Evolutionary conservation across 352 stramenopile species (phyloP).

Genomic region (Phytophthora pistaciae): DNA sequence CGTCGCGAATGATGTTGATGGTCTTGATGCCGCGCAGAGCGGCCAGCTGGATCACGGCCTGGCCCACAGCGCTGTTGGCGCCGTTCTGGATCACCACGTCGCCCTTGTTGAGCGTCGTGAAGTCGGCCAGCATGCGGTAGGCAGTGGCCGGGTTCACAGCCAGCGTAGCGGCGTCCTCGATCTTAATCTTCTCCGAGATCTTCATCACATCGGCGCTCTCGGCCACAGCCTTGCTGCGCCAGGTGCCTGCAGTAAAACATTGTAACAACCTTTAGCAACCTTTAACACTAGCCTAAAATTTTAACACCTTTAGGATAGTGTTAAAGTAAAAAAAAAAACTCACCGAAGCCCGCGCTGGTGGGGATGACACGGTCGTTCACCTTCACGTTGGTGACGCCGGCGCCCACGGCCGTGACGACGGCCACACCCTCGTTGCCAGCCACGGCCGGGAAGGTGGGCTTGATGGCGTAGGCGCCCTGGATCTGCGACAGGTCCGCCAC

Average conservation of each 20-base stretch:
- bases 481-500: conserved; percentile 90
- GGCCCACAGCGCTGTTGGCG: conserved; percentile 88
- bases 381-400: conserved; percentile 82
- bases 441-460: conserved; percentile 80
- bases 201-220: conserved; percentile 73
- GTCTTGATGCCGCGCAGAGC: conserved; percentile 89
- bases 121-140: conserved; percentile 89
- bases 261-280: conserved; percentile 8
- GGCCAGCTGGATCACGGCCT: conserved; percentile 92
- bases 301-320: neutral
- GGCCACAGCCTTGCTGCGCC: conserved; percentile 77
- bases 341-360: conserved; percentile 67
- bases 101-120: conserved; percentile 74
- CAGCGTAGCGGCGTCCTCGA: conserved; percentile 87
- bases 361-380: conserved; percentile 91
- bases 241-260: conserved; percentile 50
- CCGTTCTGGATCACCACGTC: conserved; percentile 93
- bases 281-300: neutral
- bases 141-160: conserved; percentile 87
- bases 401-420: conserved; percentile 85
- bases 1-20: conserved; percentile 91
- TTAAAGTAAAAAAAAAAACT: conserved; percentile 1
- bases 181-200: conserved; percentile 85
- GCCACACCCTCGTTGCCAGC: conserved; percentile 89
- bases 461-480: conserved; percentile 85